Conservation (phyloP, 1,139 yeast species). For the Yamadazyma membranifaciens region DNA sequence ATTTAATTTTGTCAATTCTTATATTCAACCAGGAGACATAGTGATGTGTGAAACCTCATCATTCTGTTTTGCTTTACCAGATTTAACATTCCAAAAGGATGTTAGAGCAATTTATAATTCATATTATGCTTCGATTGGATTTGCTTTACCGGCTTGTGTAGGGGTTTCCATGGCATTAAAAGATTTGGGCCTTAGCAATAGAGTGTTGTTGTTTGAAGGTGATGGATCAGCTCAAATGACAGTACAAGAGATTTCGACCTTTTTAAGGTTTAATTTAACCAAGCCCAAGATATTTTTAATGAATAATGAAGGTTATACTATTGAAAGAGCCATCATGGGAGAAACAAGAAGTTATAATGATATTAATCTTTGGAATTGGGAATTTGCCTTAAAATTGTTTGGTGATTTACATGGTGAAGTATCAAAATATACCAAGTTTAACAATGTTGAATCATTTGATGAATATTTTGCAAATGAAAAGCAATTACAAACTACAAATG, state of each 20-base stretch:
- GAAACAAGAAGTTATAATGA: slow-evolving; percentile 76
- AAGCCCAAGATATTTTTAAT: slow-evolving; percentile 55
- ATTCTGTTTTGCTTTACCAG: slow-evolving; percentile 68
- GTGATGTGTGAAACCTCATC: slow-evolving; percentile 78
- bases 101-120: slow-evolving; percentile 58
- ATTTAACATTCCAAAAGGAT: slow-evolving; percentile 54
- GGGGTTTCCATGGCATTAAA: slow-evolving; percentile 72
- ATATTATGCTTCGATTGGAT: slow-evolving; percentile 82
- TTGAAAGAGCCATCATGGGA: slow-evolving; percentile 82
- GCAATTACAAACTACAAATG: slow-evolving; percentile 4
- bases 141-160: slow-evolving; percentile 78
- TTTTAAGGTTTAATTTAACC: slow-evolving; percentile 54
- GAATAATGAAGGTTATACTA: slow-evolving; percentile 85
- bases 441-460: slow-evolving; percentile 28
- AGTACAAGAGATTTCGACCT: slow-evolving; percentile 73
- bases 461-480: slow-evolving; percentile 14
- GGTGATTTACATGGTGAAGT: slow-evolving; percentile 52
- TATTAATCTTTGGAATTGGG: slow-evolving; percentile 79
- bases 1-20: slow-evolving; percentile 29
- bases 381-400: slow-evolving; percentile 58
- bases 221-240: slow-evolving; percentile 95
- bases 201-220: slow-evolving; percentile 74
- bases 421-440: slow-evolving; percentile 32
- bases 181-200: slow-evolving; percentile 49
- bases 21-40: slow-evolving; percentile 59